These are phyloP conservation scores for Dothideomycetes sp. DNA, from an alignment of 2,329 filamentous ascomycete species.

Conservation along the genomic window DNA sequence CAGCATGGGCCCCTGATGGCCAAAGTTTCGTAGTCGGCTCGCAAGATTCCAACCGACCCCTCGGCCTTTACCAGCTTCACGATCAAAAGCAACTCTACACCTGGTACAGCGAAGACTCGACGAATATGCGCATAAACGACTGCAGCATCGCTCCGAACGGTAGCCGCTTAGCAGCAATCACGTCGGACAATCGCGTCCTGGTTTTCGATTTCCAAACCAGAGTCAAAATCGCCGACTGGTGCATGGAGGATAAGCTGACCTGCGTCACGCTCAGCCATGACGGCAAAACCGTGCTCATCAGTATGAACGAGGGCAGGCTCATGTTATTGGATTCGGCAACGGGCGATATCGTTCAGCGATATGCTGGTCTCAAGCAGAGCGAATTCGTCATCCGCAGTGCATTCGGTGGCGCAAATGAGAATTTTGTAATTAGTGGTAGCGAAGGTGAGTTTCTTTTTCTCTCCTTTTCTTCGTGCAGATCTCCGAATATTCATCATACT, in stretches of 20 bases:
- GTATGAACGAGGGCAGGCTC: constrained; percentile 66
- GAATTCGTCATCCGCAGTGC: constrained; percentile 69
- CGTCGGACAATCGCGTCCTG: constrained; percentile 58
- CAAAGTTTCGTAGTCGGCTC: constrained; percentile 69
- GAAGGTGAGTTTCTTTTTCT: no score
- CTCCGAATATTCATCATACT: constrained; percentile 8
- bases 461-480: not conserved
- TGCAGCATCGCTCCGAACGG: constrained; percentile 75
- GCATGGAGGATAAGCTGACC: constrained; percentile 58
- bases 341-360: constrained; percentile 57
- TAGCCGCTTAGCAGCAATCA: constrained; percentile 66
- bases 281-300: constrained; percentile 71
- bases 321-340: constrained; percentile 68
- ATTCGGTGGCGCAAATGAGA: constrained; percentile 85
- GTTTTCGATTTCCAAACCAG: constrained; percentile 72
- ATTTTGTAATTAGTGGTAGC: constrained; percentile 83
- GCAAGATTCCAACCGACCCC: constrained; percentile 53
- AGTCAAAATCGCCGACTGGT: constrained; percentile 64
- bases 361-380: constrained; percentile 63
- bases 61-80: constrained; percentile 43
- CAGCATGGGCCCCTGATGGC: constrained; percentile 77
- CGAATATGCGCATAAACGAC: constrained; percentile 57
- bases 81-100: constrained; percentile 6
- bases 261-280: constrained; percentile 74
- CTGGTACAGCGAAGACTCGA: constrained; percentile 5